Conservation (phyloP, 2,329 filamentous ascomycete genomes). For the Beauveria australis region DNA sequence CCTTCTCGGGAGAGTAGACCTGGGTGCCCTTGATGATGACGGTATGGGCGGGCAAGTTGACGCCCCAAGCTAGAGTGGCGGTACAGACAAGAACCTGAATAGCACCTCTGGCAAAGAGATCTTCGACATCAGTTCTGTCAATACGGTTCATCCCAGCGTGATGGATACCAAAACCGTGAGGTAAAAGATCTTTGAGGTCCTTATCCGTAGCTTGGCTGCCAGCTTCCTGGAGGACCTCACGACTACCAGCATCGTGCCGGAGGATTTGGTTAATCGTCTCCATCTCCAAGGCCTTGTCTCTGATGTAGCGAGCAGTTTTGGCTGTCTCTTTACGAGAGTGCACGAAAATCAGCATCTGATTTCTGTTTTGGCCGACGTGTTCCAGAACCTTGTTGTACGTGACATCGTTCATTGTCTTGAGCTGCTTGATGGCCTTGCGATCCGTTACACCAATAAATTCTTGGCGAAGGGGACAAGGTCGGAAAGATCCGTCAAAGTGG, state of each 20-base stretch:
- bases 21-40: slow-evolving; percentile 99
- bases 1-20: slow-evolving; percentile 96
- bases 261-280: slow-evolving; percentile 96
- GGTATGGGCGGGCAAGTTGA: slow-evolving; percentile 94
- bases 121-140: slow-evolving; percentile 93
- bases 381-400: slow-evolving; percentile 97
- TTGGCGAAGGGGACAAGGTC: slow-evolving; percentile 89
- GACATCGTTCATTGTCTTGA: slow-evolving; percentile 99
- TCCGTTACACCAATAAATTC: slow-evolving; percentile 97
- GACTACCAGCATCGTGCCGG: slow-evolving; percentile 81
- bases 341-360: slow-evolving; percentile 98
- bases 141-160: slow-evolving; percentile 93
- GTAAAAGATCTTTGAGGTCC: slow-evolving; percentile 87
- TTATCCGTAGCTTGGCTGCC: slow-evolving; percentile 73
- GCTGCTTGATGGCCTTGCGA: slow-evolving; percentile 95
- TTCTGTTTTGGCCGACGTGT: slow-evolving; percentile 83
- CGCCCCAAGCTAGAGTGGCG: slow-evolving; percentile 97
- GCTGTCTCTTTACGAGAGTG: slow-evolving; percentile 97
- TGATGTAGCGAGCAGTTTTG: slow-evolving; percentile 92
- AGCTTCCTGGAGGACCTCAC: slow-evolving; percentile 81
- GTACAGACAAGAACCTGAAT: slow-evolving; percentile 96
- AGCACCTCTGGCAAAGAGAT: slow-evolving; percentile 82
- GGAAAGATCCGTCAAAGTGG: slow-evolving; percentile 91
- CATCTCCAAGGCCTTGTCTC: slow-evolving; percentile 93
- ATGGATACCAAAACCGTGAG: slow-evolving; percentile 96